These are phyloP conservation scores for Berkeleyomyces basicola DNA, from an alignment of 2,329 filamentous ascomycete species.

Conservation along the genomic window DNA sequence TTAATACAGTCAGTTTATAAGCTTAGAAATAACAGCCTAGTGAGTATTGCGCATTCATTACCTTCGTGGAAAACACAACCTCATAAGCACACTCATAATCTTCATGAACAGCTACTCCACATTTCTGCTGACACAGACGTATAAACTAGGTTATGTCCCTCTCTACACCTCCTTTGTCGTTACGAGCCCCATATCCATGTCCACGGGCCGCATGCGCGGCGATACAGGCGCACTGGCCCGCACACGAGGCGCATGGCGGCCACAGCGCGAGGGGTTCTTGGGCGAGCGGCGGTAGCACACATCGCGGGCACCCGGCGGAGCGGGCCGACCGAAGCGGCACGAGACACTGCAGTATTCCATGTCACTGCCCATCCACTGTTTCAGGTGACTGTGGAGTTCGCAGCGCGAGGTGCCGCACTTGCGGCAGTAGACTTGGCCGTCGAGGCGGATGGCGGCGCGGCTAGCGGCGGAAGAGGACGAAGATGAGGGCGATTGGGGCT, in stretches of 20 bases:
- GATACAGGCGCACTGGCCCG: slow-evolving; percentile 11
- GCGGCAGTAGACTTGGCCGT: slow-evolving; percentile 43
- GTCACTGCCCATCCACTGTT: slow-evolving; percentile 38
- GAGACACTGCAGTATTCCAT: slow-evolving; percentile 45
- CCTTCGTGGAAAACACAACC: neutral
- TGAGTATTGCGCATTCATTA: neutral
- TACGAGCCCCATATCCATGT: neutral
- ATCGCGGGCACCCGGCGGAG: slow-evolving; percentile 28
- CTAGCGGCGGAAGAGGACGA: slow-evolving; percentile 16
- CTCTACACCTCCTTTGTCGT: neutral
- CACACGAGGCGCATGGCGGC: slow-evolving; percentile 27
- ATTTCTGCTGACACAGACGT: neutral
- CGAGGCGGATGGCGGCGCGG: slow-evolving; percentile 33
- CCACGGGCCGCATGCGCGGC: slow-evolving; percentile 2
- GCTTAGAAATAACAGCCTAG: neutral
- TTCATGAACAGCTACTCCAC: neutral
- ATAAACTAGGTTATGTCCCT: neutral
- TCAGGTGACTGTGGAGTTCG: slow-evolving; percentile 46
- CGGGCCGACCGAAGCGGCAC: slow-evolving; percentile 36
- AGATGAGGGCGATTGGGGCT: slow-evolving; percentile 6
- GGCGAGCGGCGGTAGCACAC: slow-evolving; percentile 45
- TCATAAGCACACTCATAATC: neutral
- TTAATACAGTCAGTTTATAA: too few species aligned
- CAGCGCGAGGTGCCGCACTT: slow-evolving; percentile 45
- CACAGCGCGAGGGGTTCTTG: slow-evolving; percentile 40